phyloP scores from a whole-genome alignment of 371 early-diverging fungal genomes.

The Mucor piriformis region DNA sequence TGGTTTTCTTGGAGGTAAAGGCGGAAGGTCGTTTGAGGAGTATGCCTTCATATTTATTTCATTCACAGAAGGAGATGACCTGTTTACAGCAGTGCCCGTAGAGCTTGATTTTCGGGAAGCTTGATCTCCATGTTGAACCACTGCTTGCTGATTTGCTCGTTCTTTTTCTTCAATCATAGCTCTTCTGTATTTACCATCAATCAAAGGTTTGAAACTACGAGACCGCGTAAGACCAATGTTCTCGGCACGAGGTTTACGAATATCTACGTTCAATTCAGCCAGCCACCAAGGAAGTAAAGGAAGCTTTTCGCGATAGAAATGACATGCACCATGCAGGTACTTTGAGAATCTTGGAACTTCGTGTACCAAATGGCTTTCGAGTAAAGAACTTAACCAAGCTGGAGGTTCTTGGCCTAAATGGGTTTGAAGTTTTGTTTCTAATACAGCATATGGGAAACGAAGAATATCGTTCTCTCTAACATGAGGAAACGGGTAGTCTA shows the following conservation, averaged over 20 bases:
- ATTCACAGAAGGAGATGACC: constrained; percentile 67
- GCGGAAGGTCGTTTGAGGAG: neutral
- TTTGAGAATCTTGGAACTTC: constrained; percentile 97
- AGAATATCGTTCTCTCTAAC: constrained; percentile 76
- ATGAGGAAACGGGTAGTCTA: constrained; percentile 83
- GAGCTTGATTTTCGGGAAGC: neutral
- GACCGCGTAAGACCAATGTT: constrained; percentile 43
- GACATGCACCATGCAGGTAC: constrained; percentile 95
- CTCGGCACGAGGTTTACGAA: constrained; percentile 60
- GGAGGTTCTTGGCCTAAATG: constrained; percentile 84
- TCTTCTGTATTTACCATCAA: constrained; percentile 27
- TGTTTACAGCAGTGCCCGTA: constrained; percentile 21
- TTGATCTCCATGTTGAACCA: constrained; percentile 5
- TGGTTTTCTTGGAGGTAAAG: constrained; percentile 8
- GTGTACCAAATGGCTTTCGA: constrained; percentile 88
- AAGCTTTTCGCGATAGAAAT: constrained; percentile 79
- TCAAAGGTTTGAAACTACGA: constrained; percentile 35
- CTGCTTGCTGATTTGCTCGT: constrained; percentile 8
- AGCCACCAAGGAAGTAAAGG: constrained; percentile 93
- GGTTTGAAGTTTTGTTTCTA: constrained; percentile 95
- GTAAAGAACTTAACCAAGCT: constrained; percentile 87
- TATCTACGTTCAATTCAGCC: constrained; percentile 87
- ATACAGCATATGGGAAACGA: constrained; percentile 92
- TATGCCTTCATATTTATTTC: constrained; percentile 25
- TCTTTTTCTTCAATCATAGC: constrained; percentile 29